Conservation (phyloP, 192 early-diverging fungal genomes). For the Umbelopsis sp. region DNA sequence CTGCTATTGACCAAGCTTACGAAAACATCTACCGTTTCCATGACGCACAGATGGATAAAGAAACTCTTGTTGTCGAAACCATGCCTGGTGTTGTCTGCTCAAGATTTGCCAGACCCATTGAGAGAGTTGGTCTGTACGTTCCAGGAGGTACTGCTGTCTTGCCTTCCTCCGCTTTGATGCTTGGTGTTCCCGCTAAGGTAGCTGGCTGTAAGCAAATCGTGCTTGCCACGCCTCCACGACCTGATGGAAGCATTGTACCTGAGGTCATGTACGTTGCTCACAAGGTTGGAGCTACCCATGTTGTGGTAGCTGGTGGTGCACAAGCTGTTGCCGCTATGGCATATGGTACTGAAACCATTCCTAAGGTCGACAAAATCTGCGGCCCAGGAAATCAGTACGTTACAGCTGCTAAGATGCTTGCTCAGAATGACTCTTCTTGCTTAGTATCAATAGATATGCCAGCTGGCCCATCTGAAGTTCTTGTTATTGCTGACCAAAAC, state of each 20-base stretch:
- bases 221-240: conserved; percentile 91
- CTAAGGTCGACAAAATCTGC: conserved; percentile 99
- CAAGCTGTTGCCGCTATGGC: conserved; percentile 99
- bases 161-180: conserved; percentile 94
- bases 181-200: conserved; percentile 96
- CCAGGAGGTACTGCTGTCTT: conserved; percentile 97
- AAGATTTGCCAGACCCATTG: conserved; percentile 92
- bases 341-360: conserved; percentile 94
- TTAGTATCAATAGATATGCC: conserved; percentile 99
- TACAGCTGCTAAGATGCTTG: conserved; percentile 98
- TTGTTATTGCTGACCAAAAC: conserved; percentile 92
- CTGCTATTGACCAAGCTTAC: conserved; percentile 95
- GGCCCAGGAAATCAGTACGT: conserved; percentile 99
- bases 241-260: conserved; percentile 89
- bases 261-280: conserved; percentile 98
- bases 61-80: conserved; percentile 84
- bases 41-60: conserved; percentile 80
- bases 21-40: conserved; percentile 94
- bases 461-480: conserved; percentile 97
- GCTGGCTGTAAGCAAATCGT: conserved; percentile 96
- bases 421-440: conserved; percentile 91
- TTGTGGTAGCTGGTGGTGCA: conserved; percentile 94
- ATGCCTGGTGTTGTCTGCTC: conserved; percentile 98
- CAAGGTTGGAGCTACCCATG: conserved; percentile 92
- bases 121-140: conserved; percentile 96